Conservation (phyloP, 2,329 filamentous ascomycete genomes). For the Xylariaceae sp. region DNA sequence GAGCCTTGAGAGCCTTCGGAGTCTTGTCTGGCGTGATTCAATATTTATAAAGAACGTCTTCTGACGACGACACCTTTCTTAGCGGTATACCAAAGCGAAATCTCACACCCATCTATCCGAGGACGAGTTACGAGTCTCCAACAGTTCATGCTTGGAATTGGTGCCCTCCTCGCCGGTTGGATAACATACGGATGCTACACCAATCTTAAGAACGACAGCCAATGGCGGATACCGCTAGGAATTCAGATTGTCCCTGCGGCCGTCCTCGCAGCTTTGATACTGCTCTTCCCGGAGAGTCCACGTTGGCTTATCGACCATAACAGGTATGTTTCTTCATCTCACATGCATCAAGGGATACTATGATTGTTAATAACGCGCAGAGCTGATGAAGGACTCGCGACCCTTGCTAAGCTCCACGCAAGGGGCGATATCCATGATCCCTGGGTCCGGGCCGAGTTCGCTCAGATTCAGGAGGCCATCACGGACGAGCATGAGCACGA, state of each 20-base stretch:
- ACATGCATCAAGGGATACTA: background rate
- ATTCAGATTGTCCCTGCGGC: conserved; percentile 75
- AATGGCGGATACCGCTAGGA: conserved; percentile 68
- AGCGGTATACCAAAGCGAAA: conserved; percentile 78
- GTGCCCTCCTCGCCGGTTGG: conserved; percentile 75
- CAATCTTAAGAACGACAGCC: conserved; percentile 39
- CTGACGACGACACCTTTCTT: conserved; percentile 1
- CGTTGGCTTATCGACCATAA: conserved; percentile 80
- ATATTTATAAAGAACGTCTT: background rate
- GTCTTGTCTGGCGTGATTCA: background rate
- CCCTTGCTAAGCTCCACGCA: conserved; percentile 73
- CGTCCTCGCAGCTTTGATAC: conserved; percentile 68
- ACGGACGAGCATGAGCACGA: conserved; percentile 70
- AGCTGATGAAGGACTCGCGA: conserved; percentile 68
- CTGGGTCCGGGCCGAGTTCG: conserved; percentile 76
- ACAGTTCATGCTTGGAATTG: conserved; percentile 84
- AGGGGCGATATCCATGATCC: conserved; percentile 69
- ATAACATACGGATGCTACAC: conserved; percentile 66
- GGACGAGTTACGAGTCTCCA: conserved; percentile 77
- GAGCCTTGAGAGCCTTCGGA: background rate
- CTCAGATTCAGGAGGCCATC: conserved; percentile 70
- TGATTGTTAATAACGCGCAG: conserved; percentile 36
- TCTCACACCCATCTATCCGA: conserved; percentile 79
- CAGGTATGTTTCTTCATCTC: background rate
- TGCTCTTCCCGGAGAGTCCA: conserved; percentile 73